Conservation (phyloP, 2,329 filamentous ascomycete species). For the Fusarium luffae region DNA sequence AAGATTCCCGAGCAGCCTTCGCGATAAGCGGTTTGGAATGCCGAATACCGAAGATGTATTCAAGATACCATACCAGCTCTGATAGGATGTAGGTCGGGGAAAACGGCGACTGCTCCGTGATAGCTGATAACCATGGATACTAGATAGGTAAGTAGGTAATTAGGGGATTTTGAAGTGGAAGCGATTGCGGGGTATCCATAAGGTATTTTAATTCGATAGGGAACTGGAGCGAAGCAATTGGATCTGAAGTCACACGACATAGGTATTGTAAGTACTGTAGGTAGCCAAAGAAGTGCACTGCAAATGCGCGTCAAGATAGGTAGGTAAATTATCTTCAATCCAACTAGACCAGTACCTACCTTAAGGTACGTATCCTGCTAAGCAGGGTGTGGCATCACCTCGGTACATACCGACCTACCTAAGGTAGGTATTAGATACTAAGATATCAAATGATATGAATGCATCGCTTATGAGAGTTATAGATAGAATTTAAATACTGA, state of each 20-base stretch:
- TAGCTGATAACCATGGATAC: conserved; percentile 22
- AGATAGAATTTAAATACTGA: background rate
- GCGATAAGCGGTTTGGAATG: conserved; percentile 20
- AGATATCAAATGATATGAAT: background rate
- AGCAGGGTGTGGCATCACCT: too few relatives aligned
- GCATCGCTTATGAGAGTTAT: background rate
- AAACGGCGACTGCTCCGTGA: conserved; percentile 29
- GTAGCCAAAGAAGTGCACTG: background rate
- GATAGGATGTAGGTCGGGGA: conserved; percentile 25
- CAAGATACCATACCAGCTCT: conserved; percentile 23
- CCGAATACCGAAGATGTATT: conserved; percentile 28
- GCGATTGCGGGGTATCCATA: conserved; percentile 34
- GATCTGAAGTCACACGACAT: conserved; percentile 4
- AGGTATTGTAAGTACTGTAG: background rate
- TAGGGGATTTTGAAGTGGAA: conserved; percentile 18
- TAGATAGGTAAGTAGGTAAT: background rate
- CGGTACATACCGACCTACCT: too few relatives aligned
- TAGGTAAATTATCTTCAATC: background rate
- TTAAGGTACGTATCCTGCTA: too few relatives aligned
- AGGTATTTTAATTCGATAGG: conserved; percentile 17
- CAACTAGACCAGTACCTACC: background rate
- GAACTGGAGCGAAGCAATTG: conserved; percentile 2
- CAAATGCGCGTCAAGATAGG: background rate
- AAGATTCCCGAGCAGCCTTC: background rate
- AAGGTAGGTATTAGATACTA: background rate